phyloP scores from a whole-genome alignment of 1,139 yeast species.

The Geotrichum cucujoidarum region DNA sequence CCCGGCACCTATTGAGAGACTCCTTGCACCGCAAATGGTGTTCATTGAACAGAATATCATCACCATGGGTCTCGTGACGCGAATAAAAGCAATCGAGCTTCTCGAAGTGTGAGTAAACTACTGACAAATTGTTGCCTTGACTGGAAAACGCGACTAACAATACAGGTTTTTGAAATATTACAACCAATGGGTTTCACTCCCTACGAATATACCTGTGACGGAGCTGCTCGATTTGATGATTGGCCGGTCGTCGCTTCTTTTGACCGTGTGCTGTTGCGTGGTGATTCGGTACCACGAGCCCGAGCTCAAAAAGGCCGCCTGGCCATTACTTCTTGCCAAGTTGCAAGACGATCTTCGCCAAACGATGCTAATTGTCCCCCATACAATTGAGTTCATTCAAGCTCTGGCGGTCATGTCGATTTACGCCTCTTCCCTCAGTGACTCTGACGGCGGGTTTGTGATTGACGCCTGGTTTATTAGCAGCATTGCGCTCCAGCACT shows the following conservation, averaged over 20 bases:
- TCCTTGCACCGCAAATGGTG: constrained; percentile 38
- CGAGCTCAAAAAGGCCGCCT: constrained; percentile 37
- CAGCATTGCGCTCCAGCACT: constrained; percentile 54
- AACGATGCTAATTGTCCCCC: constrained; percentile 43
- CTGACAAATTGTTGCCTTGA: background rate
- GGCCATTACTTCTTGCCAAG: constrained; percentile 36
- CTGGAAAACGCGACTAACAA: too few relatives aligned
- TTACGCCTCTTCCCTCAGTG: constrained; percentile 56
- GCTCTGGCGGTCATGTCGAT: constrained; percentile 58
- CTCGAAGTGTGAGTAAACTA: constrained; percentile 34
- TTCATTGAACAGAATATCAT: constrained; percentile 44
- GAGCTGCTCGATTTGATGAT: constrained; percentile 51
- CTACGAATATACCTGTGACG: constrained; percentile 49
- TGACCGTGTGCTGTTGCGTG: constrained; percentile 62
- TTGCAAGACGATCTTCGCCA: constrained; percentile 45
- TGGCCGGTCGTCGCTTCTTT: constrained; percentile 52
- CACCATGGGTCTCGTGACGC: constrained; percentile 46
- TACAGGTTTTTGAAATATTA: constrained; percentile 57
- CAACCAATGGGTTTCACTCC: constrained; percentile 76
- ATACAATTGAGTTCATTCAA: constrained; percentile 57
- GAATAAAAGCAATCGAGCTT: constrained; percentile 47
- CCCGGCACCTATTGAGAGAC: constrained; percentile 46
- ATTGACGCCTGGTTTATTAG: constrained; percentile 62
- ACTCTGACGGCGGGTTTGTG: constrained; percentile 44
- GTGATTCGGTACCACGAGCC: constrained; percentile 51